These are phyloP conservation scores for Candida ponderosae DNA, from an alignment of 805 yeast species.

Conservation along the genomic window DNA sequence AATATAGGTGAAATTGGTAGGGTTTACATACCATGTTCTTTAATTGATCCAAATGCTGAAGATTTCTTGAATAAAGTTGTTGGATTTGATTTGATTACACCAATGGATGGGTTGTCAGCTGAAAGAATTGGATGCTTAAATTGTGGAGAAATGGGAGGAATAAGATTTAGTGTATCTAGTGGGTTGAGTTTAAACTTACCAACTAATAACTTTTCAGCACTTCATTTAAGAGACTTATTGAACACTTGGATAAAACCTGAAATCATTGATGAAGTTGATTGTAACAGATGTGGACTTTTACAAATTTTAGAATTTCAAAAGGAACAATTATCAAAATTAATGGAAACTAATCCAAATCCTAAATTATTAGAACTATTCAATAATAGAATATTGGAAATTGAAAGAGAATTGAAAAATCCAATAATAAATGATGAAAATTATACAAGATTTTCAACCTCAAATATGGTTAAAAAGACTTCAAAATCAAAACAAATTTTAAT, in stretches of 20 bases:
- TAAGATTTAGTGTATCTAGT: slow-evolving; percentile 70
- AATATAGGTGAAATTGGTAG: slow-evolving; percentile 52
- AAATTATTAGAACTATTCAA: slow-evolving; percentile 28
- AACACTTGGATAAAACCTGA: slow-evolving; percentile 72
- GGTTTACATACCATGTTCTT: slow-evolving; percentile 64
- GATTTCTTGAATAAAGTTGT: slow-evolving; percentile 35
- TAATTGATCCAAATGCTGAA: slow-evolving; percentile 62
- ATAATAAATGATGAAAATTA: slow-evolving; percentile 77
- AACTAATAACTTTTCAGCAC: slow-evolving; percentile 31
- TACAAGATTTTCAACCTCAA: slow-evolving; percentile 63
- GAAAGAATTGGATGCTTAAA: slow-evolving; percentile 84
- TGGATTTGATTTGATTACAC: slow-evolving; percentile 62
- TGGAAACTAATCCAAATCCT: slow-evolving; percentile 15
- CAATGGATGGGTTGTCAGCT: slow-evolving; percentile 85
- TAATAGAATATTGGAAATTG: slow-evolving; percentile 40
- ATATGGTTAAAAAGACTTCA: slow-evolving; percentile 63
- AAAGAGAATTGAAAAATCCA: slow-evolving; percentile 49
- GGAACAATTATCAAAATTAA: slow-evolving; percentile 26
- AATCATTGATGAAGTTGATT: slow-evolving; percentile 86
- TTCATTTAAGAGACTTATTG: slow-evolving; percentile 44
- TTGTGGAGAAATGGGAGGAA: slow-evolving; percentile 94
- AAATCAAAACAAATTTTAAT: slow-evolving; percentile 80
- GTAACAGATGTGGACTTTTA: slow-evolving; percentile 81
- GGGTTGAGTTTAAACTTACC: slow-evolving; percentile 71
- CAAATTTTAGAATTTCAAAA: slow-evolving; percentile 47